These are phyloP conservation scores for Tetrahymena malaccensis DNA, from an alignment of 73 alveolate species.

Conservation along the genomic window DNA sequence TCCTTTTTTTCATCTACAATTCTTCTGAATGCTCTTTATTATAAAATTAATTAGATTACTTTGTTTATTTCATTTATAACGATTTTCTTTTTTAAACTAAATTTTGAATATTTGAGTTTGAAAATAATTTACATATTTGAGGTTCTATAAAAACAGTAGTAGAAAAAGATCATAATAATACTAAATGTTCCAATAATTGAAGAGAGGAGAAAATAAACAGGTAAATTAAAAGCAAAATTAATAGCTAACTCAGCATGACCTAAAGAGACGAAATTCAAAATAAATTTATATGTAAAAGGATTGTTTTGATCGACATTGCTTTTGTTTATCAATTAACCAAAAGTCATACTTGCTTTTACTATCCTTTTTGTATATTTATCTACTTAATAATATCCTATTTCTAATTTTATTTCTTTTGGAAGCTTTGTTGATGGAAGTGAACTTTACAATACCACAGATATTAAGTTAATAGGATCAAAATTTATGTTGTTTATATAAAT, in stretches of 20 bases:
- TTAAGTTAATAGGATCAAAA: neutral
- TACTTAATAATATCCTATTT: slow-evolving; percentile 9
- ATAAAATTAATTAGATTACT: too few species aligned
- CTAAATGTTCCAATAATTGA: neutral
- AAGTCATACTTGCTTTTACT: slow-evolving; percentile 1
- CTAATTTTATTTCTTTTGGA: slow-evolving; percentile 10
- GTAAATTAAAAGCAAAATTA: slow-evolving; percentile 15
- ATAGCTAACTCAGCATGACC: slow-evolving; percentile 14
- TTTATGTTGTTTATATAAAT: neutral
- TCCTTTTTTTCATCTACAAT: neutral
- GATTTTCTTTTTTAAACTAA: too few species aligned
- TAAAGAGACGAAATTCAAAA: neutral
- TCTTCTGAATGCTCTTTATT: neutral
- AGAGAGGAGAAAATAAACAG: slow-evolving; percentile 6
- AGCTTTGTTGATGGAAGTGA: neutral
- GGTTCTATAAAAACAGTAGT: neutral
- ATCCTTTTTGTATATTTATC: neutral
- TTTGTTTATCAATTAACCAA: neutral
- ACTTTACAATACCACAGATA: neutral
- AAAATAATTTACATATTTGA: neutral
- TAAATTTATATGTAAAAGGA: slow-evolving; percentile 1
- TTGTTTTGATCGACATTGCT: neutral
- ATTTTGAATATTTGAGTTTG: neutral
- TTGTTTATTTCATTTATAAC: too few species aligned
- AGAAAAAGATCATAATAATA: neutral